These are phyloP conservation scores for Tephrocybe sp. DNA, from an alignment of 768 basidiomycete species.

Conservation along the genomic window DNA sequence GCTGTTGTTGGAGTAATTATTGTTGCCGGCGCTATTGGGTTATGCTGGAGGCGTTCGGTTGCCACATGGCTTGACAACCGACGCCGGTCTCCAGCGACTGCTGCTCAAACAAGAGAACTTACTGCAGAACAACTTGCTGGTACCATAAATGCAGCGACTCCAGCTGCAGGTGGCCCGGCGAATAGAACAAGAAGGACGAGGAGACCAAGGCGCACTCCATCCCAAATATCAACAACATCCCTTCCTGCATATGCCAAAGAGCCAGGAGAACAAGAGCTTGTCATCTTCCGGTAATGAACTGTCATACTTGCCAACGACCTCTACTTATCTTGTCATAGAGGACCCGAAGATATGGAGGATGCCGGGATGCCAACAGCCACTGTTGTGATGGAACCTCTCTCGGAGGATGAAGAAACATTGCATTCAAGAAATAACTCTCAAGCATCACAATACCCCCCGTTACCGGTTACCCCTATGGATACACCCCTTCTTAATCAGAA, in stretches of 20 bases:
- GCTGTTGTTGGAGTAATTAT: conserved; percentile 8
- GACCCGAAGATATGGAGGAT: conserved; percentile 54
- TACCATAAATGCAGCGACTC: conserved; percentile 29
- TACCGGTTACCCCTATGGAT: conserved; percentile 39
- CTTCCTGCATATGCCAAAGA: conserved; percentile 82
- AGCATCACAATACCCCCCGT: conserved; percentile 31
- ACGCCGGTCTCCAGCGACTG: not conserved
- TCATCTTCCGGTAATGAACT: conserved; percentile 47
- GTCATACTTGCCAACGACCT: not conserved
- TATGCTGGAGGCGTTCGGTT: conserved; percentile 3
- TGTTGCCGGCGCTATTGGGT: not conserved
- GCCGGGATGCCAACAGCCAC: conserved; percentile 40
- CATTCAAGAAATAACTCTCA: conserved; percentile 29
- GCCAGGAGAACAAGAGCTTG: conserved; percentile 79
- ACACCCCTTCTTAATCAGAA: conserved; percentile 40
- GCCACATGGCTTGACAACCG: conserved; percentile 1
- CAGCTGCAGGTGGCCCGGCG: conserved; percentile 21
- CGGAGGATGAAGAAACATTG: conserved; percentile 34
- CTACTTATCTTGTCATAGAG: conserved; percentile 30
- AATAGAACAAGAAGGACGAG: conserved; percentile 32
- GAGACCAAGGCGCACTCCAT: conserved; percentile 61
- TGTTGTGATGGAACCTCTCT: conserved; percentile 32
- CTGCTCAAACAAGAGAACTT: conserved; percentile 31
- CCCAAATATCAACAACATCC: conserved; percentile 76
- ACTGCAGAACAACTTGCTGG: conserved; percentile 62